Conservation (phyloP, 257 asterid genomes). For the Schizonepeta tenuifolia region DNA sequence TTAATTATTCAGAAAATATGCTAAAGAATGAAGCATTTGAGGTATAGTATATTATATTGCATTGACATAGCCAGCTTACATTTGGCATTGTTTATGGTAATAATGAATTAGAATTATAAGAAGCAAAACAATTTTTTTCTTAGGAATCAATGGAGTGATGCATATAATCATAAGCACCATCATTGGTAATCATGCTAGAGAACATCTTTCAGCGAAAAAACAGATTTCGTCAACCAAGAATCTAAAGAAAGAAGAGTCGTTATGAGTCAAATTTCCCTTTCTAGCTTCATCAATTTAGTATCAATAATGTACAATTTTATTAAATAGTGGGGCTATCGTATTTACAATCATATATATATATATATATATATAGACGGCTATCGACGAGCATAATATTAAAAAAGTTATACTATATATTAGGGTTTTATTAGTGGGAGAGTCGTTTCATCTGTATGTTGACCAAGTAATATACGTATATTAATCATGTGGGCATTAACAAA, state of each 20-base stretch:
- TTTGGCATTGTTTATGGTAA: neutral
- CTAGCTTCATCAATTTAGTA: neutral
- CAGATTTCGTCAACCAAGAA: constrained; percentile 30
- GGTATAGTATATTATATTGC: no score
- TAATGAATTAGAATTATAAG: neutral
- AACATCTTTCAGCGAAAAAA: constrained; percentile 30
- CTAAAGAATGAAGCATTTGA: no score
- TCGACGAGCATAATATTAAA: no score
- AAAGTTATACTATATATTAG: no score
- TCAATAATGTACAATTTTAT: neutral
- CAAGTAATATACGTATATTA: no score
- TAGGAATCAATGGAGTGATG: neutral
- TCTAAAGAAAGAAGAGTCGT: constrained; percentile 4
- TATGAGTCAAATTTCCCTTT: constrained; percentile 26
- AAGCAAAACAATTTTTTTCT: neutral
- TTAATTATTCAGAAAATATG: no score
- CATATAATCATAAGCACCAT: constrained; percentile 33
- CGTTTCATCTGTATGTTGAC: no score
- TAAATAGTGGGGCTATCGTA: neutral
- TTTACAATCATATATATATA: no score
- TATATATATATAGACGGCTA: no score
- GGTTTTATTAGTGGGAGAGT: no score
- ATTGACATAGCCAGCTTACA: neutral
- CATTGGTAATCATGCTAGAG: constrained; percentile 30
- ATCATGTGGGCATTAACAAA: no score